Percentiles rank a stretch among this genome's conserved stretches.
Conservation (phyloP, 2,329 filamentous ascomycete species). For the Monilinia vaccinii-corymbosi region DNA sequence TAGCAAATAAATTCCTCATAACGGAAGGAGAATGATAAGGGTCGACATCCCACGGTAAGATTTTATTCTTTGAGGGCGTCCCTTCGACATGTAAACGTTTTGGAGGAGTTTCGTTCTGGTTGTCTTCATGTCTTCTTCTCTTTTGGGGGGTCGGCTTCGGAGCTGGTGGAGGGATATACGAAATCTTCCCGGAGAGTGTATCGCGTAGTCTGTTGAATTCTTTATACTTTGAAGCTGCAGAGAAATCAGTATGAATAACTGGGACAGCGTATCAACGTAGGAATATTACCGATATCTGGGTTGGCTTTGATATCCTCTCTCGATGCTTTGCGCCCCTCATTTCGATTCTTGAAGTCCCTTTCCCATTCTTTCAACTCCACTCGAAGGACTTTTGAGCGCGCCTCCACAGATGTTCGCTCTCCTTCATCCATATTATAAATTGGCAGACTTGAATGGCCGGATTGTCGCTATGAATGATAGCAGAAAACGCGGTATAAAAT, state of each 20-base stretch:
- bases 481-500: neutral
- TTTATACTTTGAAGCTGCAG: slow-evolving; percentile 53
- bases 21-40: slow-evolving; percentile 47
- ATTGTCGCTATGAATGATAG: neutral
- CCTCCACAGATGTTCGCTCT: slow-evolving; percentile 17
- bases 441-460: neutral
- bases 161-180: slow-evolving; percentile 25
- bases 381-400: slow-evolving; percentile 45
- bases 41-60: slow-evolving; percentile 33
- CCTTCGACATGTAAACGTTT: slow-evolving; percentile 39
- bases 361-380: slow-evolving; percentile 68
- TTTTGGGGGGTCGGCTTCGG: slow-evolving; percentile 30
- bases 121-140: slow-evolving; percentile 31
- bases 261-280: neutral
- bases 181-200: slow-evolving; percentile 45
- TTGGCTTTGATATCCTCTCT: slow-evolving; percentile 71
- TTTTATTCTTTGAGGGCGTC: slow-evolving; percentile 37
- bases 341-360: slow-evolving; percentile 50
- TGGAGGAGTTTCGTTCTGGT: slow-evolving; percentile 38
- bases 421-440: slow-evolving; percentile 19
- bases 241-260: neutral
- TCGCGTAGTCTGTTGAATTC: slow-evolving; percentile 61
- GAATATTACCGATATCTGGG: slow-evolving; percentile 53
- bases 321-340: slow-evolving; percentile 59
- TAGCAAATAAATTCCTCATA: slow-evolving; percentile 47